These are phyloP conservation scores for Saposhnikovia divaricata DNA, from an alignment of 129 eudicot genomes.

Conservation along the genomic window DNA sequence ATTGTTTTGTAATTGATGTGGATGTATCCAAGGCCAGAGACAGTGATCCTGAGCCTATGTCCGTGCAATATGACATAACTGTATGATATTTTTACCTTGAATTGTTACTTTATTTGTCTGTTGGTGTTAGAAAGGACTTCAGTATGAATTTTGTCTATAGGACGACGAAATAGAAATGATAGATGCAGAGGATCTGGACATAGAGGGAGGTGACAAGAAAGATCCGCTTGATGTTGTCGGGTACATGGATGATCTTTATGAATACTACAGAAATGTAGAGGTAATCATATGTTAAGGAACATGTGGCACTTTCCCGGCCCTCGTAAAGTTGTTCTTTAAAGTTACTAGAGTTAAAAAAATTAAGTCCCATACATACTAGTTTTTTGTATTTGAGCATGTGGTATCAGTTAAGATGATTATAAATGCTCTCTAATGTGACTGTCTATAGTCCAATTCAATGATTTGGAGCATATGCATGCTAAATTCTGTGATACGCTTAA, in stretches of 20 bases:
- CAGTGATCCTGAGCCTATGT: conserved; percentile 51
- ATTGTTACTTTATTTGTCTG: too few species aligned
- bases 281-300: conserved; percentile 12
- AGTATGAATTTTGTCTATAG: conserved; percentile 17
- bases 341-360: neutral
- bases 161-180: conserved; percentile 58
- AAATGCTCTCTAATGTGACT: neutral
- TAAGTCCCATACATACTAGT: neutral
- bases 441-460: neutral
- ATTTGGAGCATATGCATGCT: neutral
- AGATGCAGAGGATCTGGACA: conserved; percentile 49
- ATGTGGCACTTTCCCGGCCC: neutral
- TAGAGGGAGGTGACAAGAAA: conserved; percentile 38
- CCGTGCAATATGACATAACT: conserved; percentile 70
- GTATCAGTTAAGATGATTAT: neutral
- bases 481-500: neutral
- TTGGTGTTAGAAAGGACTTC: neutral
- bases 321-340: neutral
- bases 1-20: conserved; percentile 36
- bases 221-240: conserved; percentile 55
- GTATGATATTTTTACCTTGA: conserved; percentile 19
- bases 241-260: conserved; percentile 54
- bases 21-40: conserved; percentile 21
- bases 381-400: neutral
- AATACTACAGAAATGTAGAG: conserved; percentile 46